A percentile compares a stretch with the other conserved stretches of the same genome.
Evolutionary conservation across 345 rosid species (phyloP).

Genomic region (Anastatica hierochuntica): DNA sequence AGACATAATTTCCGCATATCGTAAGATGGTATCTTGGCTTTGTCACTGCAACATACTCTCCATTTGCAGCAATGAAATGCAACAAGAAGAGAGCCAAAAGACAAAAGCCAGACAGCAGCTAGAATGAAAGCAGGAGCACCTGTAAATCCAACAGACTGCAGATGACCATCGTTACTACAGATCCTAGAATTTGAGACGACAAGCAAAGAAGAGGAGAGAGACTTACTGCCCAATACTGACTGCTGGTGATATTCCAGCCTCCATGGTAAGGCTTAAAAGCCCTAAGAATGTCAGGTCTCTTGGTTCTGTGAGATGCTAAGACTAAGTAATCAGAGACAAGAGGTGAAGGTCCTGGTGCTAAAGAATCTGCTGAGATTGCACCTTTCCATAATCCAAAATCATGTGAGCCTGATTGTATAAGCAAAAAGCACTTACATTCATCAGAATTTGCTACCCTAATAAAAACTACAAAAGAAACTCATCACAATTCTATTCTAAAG

Average conservation of each 20-base stretch:
- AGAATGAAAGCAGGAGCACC: conserved; percentile 78
- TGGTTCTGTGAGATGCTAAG: conserved; percentile 70
- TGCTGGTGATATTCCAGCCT: conserved; percentile 84
- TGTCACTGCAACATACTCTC: conserved; percentile 47
- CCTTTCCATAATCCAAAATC: conserved; percentile 51
- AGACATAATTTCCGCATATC: conserved; percentile 47
- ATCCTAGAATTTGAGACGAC: not conserved
- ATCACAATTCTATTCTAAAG: conserved; percentile 1
- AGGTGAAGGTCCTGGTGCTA: conserved; percentile 55
- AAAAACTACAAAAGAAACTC: not conserved
- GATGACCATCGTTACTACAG: not conserved
- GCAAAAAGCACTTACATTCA: not conserved
- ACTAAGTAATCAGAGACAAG: conserved; percentile 35
- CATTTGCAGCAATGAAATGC: conserved; percentile 55
- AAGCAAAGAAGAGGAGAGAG: not conserved
- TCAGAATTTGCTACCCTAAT: not conserved
- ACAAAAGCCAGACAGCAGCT: conserved; percentile 67
- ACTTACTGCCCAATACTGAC: conserved; percentile 94
- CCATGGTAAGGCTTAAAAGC: conserved; percentile 56
- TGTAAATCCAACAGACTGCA: conserved; percentile 93
- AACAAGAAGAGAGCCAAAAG: conserved; percentile 70
- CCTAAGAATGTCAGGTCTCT: conserved; percentile 73
- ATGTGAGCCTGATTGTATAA: conserved; percentile 34
- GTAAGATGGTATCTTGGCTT: conserved; percentile 37
- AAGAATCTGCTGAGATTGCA: conserved; percentile 33